These are phyloP conservation scores for Phaeosphaeriaceae sp. DNA, from an alignment of 2,329 filamentous ascomycete species.

Conservation along the genomic window DNA sequence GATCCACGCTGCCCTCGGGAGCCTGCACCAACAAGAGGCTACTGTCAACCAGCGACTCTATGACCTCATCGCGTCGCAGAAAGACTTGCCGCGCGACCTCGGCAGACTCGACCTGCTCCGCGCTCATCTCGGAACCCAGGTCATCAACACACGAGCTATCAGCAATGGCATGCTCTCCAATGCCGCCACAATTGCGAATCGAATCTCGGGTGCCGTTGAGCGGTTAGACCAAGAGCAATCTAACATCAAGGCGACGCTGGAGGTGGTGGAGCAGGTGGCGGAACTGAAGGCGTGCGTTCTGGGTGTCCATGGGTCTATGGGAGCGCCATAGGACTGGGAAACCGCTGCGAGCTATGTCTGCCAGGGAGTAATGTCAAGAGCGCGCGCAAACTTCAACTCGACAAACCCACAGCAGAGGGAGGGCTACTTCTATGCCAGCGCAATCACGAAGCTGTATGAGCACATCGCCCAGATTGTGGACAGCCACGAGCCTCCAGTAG, in stretches of 20 bases:
- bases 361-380: conserved; percentile 86
- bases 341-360: conserved; percentile 95
- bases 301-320: conserved; percentile 95
- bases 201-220: conserved; percentile 86
- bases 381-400: conserved; percentile 79
- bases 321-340: conserved; percentile 97
- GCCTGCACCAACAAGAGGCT: conserved; percentile 78
- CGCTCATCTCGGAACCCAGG: conserved; percentile 85
- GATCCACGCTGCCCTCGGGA: conserved; percentile 76
- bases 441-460: conserved; percentile 90
- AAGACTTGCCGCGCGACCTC: conserved; percentile 85
- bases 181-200: conserved; percentile 82
- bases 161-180: conserved; percentile 89
- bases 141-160: conserved; percentile 80
- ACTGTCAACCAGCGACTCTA: conserved; percentile 76
- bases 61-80: conserved; percentile 78
- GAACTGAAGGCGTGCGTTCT: conserved; percentile 97
- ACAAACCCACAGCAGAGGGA: conserved; percentile 72
- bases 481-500: conserved; percentile 85
- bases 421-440: conserved; percentile 88
- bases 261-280: conserved; percentile 92
- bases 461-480: conserved; percentile 98
- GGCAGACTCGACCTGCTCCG: conserved; percentile 89
- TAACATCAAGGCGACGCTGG: conserved; percentile 85
- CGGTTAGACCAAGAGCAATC: conserved; percentile 89